These are phyloP conservation scores for Pythium insidiosum DNA, from an alignment of 352 stramenopile genomes.

Conservation along the genomic window DNA sequence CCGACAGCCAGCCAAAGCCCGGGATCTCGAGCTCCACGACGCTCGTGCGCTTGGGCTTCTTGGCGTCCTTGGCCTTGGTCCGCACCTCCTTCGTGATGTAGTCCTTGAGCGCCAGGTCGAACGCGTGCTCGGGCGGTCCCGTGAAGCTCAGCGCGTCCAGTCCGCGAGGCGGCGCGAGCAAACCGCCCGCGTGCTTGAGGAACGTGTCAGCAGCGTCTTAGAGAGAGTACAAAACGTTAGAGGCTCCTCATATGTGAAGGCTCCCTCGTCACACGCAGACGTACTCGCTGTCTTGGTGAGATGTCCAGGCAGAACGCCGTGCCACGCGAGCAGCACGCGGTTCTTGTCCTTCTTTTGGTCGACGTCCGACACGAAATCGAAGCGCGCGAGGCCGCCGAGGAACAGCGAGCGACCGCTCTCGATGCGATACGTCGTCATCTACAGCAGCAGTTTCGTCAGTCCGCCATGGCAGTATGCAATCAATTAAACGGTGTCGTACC, in stretches of 20 bases:
- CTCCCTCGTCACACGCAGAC: slow-evolving; percentile 8
- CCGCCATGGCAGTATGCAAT: neutral
- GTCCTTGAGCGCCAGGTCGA: slow-evolving; percentile 59
- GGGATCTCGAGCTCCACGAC: slow-evolving; percentile 71
- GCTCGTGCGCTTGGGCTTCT: slow-evolving; percentile 75
- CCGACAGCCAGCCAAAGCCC: slow-evolving; percentile 72
- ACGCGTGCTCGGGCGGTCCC: slow-evolving; percentile 38
- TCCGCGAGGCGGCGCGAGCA: slow-evolving; percentile 69
- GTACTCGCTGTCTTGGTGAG: slow-evolving; percentile 74
- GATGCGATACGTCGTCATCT: slow-evolving; percentile 69
- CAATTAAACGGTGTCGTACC: slow-evolving; percentile 16
- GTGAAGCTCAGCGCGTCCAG: slow-evolving; percentile 75
- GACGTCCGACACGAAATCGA: slow-evolving; percentile 59
- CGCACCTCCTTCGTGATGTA: slow-evolving; percentile 53
- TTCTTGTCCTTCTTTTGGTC: slow-evolving; percentile 36
- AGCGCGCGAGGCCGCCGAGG: slow-evolving; percentile 59
- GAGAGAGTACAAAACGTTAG: neutral
- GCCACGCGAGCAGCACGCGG: slow-evolving; percentile 68
- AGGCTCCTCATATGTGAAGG: neutral
- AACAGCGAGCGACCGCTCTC: slow-evolving; percentile 67
- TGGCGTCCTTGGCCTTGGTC: slow-evolving; percentile 62
- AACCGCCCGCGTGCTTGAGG: slow-evolving; percentile 64
- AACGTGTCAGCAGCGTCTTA: slow-evolving; percentile 69
- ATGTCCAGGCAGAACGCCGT: slow-evolving; percentile 78
- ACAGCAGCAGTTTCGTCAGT: neutral